Conservation (phyloP, 768 basidiomycete species). For the Trametes meyenii region DNA sequence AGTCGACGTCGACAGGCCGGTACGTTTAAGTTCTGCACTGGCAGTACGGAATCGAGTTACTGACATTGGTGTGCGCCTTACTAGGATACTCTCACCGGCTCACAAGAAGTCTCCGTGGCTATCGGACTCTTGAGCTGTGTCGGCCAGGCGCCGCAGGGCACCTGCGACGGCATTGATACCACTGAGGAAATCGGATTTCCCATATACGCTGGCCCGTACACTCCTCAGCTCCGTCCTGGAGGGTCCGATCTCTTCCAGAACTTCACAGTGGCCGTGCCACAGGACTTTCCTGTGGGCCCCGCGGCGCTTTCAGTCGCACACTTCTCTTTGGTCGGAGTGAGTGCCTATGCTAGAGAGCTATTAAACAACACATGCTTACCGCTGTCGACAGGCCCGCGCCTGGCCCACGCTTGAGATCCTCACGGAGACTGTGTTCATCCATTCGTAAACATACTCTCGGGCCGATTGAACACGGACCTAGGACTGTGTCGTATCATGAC, state of each 20-base stretch:
- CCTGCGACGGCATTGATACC: constrained; percentile 27
- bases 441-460: neutral
- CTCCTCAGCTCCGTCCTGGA: constrained; percentile 25
- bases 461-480: neutral
- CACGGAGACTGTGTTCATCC: constrained; percentile 15
- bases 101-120: constrained; percentile 38
- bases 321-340: constrained; percentile 27
- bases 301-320: constrained; percentile 26
- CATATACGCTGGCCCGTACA: constrained; percentile 34
- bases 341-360: neutral
- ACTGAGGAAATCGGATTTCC: constrained; percentile 31
- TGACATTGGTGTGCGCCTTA: neutral
- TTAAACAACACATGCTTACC: neutral
- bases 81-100: constrained; percentile 36
- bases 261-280: constrained; percentile 32
- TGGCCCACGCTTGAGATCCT: constrained; percentile 12
- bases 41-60: neutral
- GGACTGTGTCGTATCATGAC: neutral
- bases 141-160: constrained; percentile 5
- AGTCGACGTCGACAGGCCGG: constrained; percentile 40
- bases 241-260: constrained; percentile 28
- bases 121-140: constrained; percentile 36
- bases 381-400: neutral
- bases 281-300: constrained; percentile 17
- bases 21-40: constrained; percentile 19